Base-by-base conservation (phyloP, 345 rosid species). In the Crucihimalaya himalaica region DNA sequence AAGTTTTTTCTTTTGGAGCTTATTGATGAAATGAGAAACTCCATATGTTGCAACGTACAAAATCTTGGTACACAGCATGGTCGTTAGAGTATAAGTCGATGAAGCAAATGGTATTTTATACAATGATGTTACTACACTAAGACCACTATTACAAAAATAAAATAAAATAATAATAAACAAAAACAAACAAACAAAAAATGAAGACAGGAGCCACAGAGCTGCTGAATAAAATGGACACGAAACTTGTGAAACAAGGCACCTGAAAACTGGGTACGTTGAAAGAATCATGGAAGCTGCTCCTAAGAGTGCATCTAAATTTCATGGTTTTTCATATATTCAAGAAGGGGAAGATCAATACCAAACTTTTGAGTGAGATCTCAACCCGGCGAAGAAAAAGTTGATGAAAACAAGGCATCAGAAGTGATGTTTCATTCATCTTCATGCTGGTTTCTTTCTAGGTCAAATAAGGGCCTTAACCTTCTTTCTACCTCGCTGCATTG, bases 401-500 rank as follows among this genome's bases (percentile, higher is more conserved):
- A 70, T 46, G 78, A 75, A 31, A 75, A 74, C 0, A 52, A 20
- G 37, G 61, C 21, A 50, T 50, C 45, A 15, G 54, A 43, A 74
- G 61, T 74, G 40, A 54, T 34, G 47, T 59, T 65, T 48, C 54
- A 48, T 48, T 43, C 81, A 67, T 66, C 63, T 74, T 78, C 76
- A 72, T 42, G 75, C 14, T 63, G 74, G 67, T 52, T 65, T 85
- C 70, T 81, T 71, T 87, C 86, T 20, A 88, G 83, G 55, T 86
- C 82, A 23, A 89, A 74, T 52, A 94, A 70, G 48, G 92, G 90
- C 74, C 78, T 81, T 61, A 95, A 76, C 73, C 91, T 82, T 81
- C 93, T 88, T 80, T 86, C 88, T 14, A 89, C 94, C 79, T 90
- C 97, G 0, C 64, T 78, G 81, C 85, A 82, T 80, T 85, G 99